phyloP scores from a whole-genome alignment of 768 basidiomycete genomes.

The Imleria badia region DNA sequence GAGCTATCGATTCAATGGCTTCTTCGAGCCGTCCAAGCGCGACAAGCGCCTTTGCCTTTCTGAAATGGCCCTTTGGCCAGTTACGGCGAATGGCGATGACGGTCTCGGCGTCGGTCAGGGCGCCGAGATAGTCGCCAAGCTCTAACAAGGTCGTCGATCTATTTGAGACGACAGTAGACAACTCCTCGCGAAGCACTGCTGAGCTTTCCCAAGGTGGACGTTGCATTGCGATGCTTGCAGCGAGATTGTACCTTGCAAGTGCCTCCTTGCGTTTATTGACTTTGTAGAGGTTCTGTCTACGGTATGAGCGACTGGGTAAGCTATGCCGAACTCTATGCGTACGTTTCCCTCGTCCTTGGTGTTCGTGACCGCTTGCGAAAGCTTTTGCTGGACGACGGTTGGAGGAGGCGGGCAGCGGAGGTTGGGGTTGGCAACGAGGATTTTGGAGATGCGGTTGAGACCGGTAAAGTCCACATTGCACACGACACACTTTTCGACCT shows the following conservation, averaged over 20 bases:
- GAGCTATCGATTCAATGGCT: slow-evolving; percentile 75
- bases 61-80: slow-evolving; percentile 96
- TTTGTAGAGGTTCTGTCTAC: slow-evolving; percentile 73
- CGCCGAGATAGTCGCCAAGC: slow-evolving; percentile 68
- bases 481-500: slow-evolving; percentile 68
- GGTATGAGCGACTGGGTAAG: slow-evolving; percentile 9
- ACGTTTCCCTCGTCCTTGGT: slow-evolving; percentile 97
- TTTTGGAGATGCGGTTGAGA: slow-evolving; percentile 74
- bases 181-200: slow-evolving; percentile 81
- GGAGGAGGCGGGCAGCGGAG: slow-evolving; percentile 80
- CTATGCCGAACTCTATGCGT: slow-evolving; percentile 33
- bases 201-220: slow-evolving; percentile 91
- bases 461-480: slow-evolving; percentile 73
- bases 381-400: slow-evolving; percentile 70
- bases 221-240: slow-evolving; percentile 72
- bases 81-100: slow-evolving; percentile 81
- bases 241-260: slow-evolving; percentile 75
- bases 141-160: slow-evolving; percentile 86
- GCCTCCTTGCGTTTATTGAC: slow-evolving; percentile 65
- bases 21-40: slow-evolving; percentile 69
- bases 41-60: slow-evolving; percentile 86
- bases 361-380: slow-evolving; percentile 69
- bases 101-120: slow-evolving; percentile 87
- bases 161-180: slow-evolving; percentile 88
- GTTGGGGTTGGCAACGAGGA: slow-evolving; percentile 67